Percentiles rank a stretch among this genome's conserved stretches.
Conservation (phyloP, 1,284 basidiomycete species). For the Leccinum pachyderme region DNA sequence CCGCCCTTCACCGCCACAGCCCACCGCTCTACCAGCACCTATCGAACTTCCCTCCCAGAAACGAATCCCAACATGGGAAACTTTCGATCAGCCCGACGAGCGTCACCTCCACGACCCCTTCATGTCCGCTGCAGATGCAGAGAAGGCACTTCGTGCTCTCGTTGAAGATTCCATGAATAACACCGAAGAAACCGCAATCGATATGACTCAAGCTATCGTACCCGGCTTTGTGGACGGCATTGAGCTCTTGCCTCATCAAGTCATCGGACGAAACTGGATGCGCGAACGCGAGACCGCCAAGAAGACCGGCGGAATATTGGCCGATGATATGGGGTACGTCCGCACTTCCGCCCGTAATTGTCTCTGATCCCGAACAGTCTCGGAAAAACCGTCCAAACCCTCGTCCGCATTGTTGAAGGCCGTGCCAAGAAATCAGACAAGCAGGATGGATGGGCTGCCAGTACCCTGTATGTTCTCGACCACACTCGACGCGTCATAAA, state of each 20-base stretch:
- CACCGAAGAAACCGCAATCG: constrained; percentile 52
- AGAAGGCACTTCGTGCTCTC: constrained; percentile 63
- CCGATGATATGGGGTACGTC: constrained; percentile 86
- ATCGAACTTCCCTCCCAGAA: constrained; percentile 28
- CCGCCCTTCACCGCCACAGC: constrained; percentile 22
- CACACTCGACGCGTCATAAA: constrained; percentile 11
- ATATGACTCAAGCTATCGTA: constrained; percentile 64
- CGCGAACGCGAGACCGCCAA: constrained; percentile 76
- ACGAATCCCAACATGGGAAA: constrained; percentile 25
- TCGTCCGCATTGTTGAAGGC: constrained; percentile 81
- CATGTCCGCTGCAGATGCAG: constrained; percentile 50
- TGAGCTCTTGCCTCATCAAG: constrained; percentile 81
- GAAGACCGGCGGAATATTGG: constrained; percentile 83
- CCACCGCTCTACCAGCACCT: constrained; percentile 26
- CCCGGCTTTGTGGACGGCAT: constrained; percentile 73
- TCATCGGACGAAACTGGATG: constrained; percentile 88
- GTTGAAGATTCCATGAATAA: constrained; percentile 46
- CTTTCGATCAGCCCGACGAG: constrained; percentile 33
- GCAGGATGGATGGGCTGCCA: constrained; percentile 65
- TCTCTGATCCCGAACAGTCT: constrained; percentile 46
- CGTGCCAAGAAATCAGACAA: constrained; percentile 66
- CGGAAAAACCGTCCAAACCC: constrained; percentile 92
- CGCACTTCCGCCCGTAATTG: neutral
- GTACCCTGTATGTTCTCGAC: constrained; percentile 65
- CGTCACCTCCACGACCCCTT: constrained; percentile 37